Base-by-base conservation (phyloP, 73 alveolate species). In the Paramecium sexaurelia region DNA sequence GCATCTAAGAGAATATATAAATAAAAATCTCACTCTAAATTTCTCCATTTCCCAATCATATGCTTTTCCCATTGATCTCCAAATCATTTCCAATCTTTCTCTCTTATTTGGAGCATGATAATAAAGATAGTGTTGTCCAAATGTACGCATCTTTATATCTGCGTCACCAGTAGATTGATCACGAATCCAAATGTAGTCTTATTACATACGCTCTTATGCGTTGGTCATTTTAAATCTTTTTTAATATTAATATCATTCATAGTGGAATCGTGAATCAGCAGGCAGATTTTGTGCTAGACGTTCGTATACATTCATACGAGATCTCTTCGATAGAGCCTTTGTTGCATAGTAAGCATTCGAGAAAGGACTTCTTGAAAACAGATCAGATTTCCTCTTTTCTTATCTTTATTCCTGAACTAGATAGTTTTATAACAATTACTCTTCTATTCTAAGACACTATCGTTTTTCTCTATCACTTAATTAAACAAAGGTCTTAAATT, bases 41-140 rank as follows among this genome's bases (percentile, higher is more conserved):
- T 88, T 88, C 87, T 88, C 94, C 56, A 88, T 56, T 71, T 88
- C 94, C 94, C 94, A 88, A 69, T 88, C 94, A 17, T 75, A 68
- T 4, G 94, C 85, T 43, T 88, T 88, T 37, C 94, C 94, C 90
- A 88, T 68, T 1, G 91, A 68, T 88, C 94, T 88, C 94, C 94
- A 88, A 40, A 88, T 88, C 94, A 88, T 88, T 20, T 88, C 94
- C 84, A 68, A 88, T 88, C 94, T 66, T 43, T 88, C 94, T 82
- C 87, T 88, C 94, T 88, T 88, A 61, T 88, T 88, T 29, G 94
- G 94, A 22, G 87, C 94, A 88, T 37, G 87, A 43, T 87, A 68
- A 69, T 82, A 75, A 55, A 88, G 85, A 68, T 88, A 88, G 43
- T 88, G 85, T 32, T 88, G 55, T 68, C 94, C 94, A 35, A 68